Percentiles rank a stretch among this genome's conserved stretches.
These are phyloP conservation scores for Irpex sp. DNA, from an alignment of 1,284 basidiomycete genomes.

Conservation along the genomic window DNA sequence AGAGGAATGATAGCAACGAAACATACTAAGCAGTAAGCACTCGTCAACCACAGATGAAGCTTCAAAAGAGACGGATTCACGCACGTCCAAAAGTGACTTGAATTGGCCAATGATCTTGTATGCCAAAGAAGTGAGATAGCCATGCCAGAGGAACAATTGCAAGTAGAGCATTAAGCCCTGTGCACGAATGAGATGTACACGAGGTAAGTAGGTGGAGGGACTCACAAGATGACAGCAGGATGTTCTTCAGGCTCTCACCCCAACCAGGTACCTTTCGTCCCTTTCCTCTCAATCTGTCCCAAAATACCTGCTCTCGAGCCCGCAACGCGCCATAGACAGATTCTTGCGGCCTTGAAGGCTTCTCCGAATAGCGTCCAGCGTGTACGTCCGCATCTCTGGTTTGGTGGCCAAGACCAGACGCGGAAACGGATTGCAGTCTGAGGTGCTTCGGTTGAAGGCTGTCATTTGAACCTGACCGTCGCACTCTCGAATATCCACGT, in stretches of 20 bases:
- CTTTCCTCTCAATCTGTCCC: constrained; percentile 48
- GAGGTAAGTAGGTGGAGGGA: constrained; percentile 8
- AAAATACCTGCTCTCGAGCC: constrained; percentile 26
- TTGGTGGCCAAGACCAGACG: not conserved
- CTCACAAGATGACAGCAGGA: constrained; percentile 52
- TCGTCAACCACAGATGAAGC: not conserved
- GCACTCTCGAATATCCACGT: not conserved
- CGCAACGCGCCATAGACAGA: not conserved
- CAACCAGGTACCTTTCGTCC: constrained; percentile 44
- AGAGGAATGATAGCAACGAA: constrained; percentile 55
- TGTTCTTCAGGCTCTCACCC: constrained; percentile 40
- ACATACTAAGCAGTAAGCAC: constrained; percentile 33
- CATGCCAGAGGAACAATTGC: constrained; percentile 63
- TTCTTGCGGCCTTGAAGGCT: not conserved
- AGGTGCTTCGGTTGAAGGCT: not conserved
- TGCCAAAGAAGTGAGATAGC: constrained; percentile 46
- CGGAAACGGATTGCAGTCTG: not conserved
- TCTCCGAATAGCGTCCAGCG: not conserved
- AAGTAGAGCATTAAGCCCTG: constrained; percentile 45
- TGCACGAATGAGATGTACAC: not conserved
- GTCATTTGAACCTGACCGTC: not conserved
- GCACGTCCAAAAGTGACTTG: constrained; percentile 20
- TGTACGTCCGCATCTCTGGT: not conserved
- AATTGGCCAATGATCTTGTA: constrained; percentile 16
- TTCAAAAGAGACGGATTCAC: constrained; percentile 7